Percentiles rank a stretch among this genome's conserved stretches.
Evolutionary conservation across 139 green algal species (phyloP).

Genomic region (Chlorella sorokiniana): DNA sequence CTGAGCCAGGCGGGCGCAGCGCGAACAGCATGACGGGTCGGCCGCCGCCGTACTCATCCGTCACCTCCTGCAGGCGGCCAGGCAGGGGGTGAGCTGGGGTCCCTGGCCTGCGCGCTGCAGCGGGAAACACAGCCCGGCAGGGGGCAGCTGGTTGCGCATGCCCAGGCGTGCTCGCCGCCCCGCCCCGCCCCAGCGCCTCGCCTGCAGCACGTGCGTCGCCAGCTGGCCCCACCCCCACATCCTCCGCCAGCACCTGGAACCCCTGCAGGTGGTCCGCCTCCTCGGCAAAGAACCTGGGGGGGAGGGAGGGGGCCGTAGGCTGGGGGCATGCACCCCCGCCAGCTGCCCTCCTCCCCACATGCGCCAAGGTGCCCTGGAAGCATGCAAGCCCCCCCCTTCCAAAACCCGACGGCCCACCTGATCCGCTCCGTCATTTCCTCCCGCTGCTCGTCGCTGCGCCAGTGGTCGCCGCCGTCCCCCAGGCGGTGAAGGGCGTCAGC

Average conservation of each 20-base stretch:
- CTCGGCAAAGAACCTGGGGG: conserved; percentile 54
- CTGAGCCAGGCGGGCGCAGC: conserved; percentile 28
- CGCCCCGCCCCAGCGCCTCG: conserved; percentile 7
- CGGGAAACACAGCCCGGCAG: background rate
- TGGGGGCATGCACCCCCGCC: background rate
- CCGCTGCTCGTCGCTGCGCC: conserved; percentile 20
- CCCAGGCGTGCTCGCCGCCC: no score
- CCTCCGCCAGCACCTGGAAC: conserved; percentile 70
- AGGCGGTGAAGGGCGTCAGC: conserved; percentile 43
- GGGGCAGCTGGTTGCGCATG: background rate
- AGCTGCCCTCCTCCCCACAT: background rate
- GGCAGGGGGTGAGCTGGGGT: background rate
- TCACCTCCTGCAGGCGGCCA: conserved; percentile 32
- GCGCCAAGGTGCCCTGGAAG: background rate
- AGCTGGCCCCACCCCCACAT: conserved; percentile 65
- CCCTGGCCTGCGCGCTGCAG: background rate
- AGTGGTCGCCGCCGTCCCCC: conserved; percentile 31
- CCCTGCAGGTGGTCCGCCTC: conserved; percentile 65
- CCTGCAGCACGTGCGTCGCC: conserved; percentile 41
- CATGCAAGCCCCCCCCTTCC: background rate
- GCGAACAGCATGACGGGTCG: conserved; percentile 55
- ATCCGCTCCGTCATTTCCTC: conserved; percentile 62
- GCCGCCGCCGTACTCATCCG: conserved; percentile 52
- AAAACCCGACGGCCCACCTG: conserved; percentile 8
- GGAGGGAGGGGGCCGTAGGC: background rate